Base-by-base conservation (phyloP, 2,329 filamentous ascomycete species). In the Epichloe sp. region DNA sequence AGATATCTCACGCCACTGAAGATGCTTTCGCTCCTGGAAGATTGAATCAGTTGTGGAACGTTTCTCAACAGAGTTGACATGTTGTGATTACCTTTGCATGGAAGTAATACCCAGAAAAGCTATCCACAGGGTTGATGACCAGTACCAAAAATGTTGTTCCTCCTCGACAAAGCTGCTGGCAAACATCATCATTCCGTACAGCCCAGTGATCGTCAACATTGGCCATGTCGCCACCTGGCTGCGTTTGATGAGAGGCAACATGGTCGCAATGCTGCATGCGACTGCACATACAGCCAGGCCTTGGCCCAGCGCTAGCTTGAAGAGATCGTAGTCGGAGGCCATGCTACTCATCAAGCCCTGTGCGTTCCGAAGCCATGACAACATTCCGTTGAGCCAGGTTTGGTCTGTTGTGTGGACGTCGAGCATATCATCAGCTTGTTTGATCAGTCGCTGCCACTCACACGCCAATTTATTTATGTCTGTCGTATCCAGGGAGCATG, bases 131-230 rank as follows among this genome's bases (percentile, higher is more conserved):
- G 85, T 82, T 0, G 84, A 78, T 1, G 80, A 69, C 89, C 91
- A 97, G 68, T 98, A 97, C 93, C 93, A 98, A 64, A 95, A 96
- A 58, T 97, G 88, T 47, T 98, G 93, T 65, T 98, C 93, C 68
- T 98, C 93, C 67, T 98, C 93, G 2, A 98, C 88, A 65, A 93
- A 98, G 62, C 90, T 97, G 64, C 88, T 95, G 10, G 90, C 91
- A 68, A 97, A 97, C 90, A 97, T 97, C 81, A 96, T 94, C 38
- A 80, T 65, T 1, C 83, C 82, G 62, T 97, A 95, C 0, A 77
- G 66, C 26, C 26, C 41, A 36, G 48, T 31, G 5, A 49, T 38
- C 0, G 82, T 46, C 0, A 77, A 77, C 34, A 82, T 71, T 2
- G 76, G 55, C 3, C 70, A 56, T 48, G 86, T 70, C 3, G 74